Conservation (phyloP, 352 stramenopile species). For the Blastocystis sp. region DNA sequence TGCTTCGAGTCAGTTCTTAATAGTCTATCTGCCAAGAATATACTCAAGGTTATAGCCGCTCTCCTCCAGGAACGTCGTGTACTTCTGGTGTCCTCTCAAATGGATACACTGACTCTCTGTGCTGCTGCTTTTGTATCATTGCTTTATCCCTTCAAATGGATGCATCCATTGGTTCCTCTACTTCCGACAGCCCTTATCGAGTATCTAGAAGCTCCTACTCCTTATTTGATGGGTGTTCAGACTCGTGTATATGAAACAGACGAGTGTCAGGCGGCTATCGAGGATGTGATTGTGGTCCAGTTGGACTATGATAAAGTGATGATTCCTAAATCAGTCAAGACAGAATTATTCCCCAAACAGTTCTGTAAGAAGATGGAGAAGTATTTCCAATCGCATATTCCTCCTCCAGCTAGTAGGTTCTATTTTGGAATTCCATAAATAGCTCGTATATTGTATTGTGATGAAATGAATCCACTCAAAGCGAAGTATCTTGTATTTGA, state of each 20-base stretch:
- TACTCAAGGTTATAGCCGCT: constrained; percentile 34
- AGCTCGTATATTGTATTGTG: constrained; percentile 56
- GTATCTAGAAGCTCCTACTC: constrained; percentile 54
- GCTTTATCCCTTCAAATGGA: constrained; percentile 59
- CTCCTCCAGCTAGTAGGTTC: constrained; percentile 5
- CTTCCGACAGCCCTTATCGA: constrained; percentile 47
- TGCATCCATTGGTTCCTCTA: constrained; percentile 44
- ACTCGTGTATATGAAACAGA: constrained; percentile 31
- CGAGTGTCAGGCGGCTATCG: constrained; percentile 2
- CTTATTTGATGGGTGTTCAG: constrained; percentile 46
- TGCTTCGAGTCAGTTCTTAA: constrained; percentile 53
- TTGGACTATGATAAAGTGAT: constrained; percentile 58
- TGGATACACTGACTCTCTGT: constrained; percentile 48
- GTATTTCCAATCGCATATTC: constrained; percentile 22
- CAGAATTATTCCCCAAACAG: constrained; percentile 21
- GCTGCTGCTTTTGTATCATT: constrained; percentile 36
- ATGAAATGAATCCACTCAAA: constrained; percentile 3
- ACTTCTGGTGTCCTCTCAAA: constrained; percentile 53
- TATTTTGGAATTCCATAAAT: background rate
- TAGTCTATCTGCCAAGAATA: constrained; percentile 27
- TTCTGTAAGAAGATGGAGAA: constrained; percentile 58
- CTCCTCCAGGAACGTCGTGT: constrained; percentile 46
- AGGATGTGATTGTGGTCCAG: constrained; percentile 45
- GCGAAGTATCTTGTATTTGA: constrained; percentile 43
- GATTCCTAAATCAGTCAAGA: background rate